phyloP scores from a whole-genome alignment of 1,139 yeast genomes.

The Ogataea hybrid region DNA sequence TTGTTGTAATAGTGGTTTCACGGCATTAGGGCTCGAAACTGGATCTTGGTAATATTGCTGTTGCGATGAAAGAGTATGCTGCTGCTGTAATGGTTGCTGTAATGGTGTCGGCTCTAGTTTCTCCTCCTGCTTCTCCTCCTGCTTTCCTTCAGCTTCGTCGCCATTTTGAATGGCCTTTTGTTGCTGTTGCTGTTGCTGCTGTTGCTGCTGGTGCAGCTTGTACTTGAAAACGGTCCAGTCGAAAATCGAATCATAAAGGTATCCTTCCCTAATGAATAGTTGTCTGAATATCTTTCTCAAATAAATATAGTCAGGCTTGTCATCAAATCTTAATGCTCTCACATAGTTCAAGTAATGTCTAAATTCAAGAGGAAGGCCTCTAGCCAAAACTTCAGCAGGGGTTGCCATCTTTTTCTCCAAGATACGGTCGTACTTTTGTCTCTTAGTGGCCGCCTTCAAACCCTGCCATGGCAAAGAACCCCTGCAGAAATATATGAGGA shows the following conservation, averaged over 20 bases:
- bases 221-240: conserved; percentile 96
- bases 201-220: conserved; percentile 61
- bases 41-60: conserved; percentile 23
- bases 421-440: conserved; percentile 94
- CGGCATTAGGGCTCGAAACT: conserved; percentile 13
- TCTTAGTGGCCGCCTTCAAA: conserved; percentile 91
- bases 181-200: conserved; percentile 36
- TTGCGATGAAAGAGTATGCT: conserved; percentile 15
- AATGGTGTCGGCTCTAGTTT: not conserved
- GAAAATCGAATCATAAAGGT: conserved; percentile 89
- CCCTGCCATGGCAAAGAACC: conserved; percentile 99
- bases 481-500: conserved; percentile 88
- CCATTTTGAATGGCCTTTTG: conserved; percentile 16
- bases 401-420: conserved; percentile 96
- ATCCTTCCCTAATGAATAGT: conserved; percentile 82
- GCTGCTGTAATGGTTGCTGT: conserved; percentile 6
- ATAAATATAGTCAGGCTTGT: conserved; percentile 91
- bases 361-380: conserved; percentile 91
- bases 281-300: conserved; percentile 89
- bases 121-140: conserved; percentile 17
- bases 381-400: conserved; percentile 82
- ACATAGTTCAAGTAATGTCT: conserved; percentile 86
- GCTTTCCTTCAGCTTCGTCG: conserved; percentile 14
- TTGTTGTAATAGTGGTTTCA: conserved; percentile 32
- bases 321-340: conserved; percentile 89